Base-by-base conservation (phyloP, 805 yeast species). In the Lipomyces spencermartinsiae region DNA sequence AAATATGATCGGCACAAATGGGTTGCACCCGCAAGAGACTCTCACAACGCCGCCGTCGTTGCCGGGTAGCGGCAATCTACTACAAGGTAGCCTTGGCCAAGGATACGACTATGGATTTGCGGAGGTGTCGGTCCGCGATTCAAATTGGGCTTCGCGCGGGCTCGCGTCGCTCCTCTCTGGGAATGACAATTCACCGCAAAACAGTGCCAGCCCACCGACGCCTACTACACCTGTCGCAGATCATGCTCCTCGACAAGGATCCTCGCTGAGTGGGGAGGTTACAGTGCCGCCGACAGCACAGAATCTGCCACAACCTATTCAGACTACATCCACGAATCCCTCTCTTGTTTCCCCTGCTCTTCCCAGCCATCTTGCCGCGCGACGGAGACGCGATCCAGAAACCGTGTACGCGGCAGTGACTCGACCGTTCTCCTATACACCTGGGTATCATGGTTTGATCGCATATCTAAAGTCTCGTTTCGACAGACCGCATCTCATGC, bases 401-500 rank as follows among this genome's bases (percentile, higher is more conserved):
- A 66, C 71, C 46, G 74, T 94, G 14, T 95, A 94, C 79, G 87
- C 89, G 25, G 83, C 86, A 62, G 91, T 94, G 16, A 83, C 80
- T 29, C 83, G 81, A 62, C 98, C 98, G 0, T 95, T 90, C 76
- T 86, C 93, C 8, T 94, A 95, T 76, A 93, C 97, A 0, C 90
- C 93, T 0, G 97, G 97, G 2, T 94, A 90, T 77, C 97, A 93
- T 78, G 86, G 88, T 58, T 82, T 94, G 65, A 87, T 91, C 73
- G 84, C 87, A 10, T 93, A 93, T 76, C 80, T 94, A 68, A 82
- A 89, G 66, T 81, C 84, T 49, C 79, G 98, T 61, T 93, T 94
- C 76, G 85, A 86, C 59, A 85, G 87, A 67, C 83, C 83, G 16
- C 88, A 89, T 78, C 82, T 94, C 65, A 90, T 93, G 65, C 85